Percentiles rank a stretch among this genome's conserved stretches.
phyloP scores from a whole-genome alignment of 2,329 filamentous ascomycete genomes.

The Botrytis porri region DNA sequence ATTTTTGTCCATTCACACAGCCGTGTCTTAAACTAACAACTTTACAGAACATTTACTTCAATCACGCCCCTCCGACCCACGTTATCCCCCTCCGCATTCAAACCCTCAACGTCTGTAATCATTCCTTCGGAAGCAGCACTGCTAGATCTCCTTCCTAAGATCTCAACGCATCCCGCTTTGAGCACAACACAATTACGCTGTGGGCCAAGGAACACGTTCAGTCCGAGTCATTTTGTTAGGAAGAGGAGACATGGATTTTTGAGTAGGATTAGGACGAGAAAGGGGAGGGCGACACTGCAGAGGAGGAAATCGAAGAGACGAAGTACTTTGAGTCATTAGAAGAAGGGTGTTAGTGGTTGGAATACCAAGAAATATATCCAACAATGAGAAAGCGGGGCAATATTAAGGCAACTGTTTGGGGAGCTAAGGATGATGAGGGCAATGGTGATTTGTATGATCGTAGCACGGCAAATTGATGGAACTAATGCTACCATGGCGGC shows the following conservation, averaged over 20 bases:
- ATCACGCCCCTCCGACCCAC: conserved; percentile 34
- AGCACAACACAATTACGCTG: conserved; percentile 35
- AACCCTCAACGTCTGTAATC: conserved; percentile 13
- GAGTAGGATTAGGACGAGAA: conserved; percentile 37
- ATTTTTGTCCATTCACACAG: not conserved
- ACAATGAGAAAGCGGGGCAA: not conserved
- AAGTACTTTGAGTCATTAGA: conserved; percentile 38
- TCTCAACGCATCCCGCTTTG: conserved; percentile 36
- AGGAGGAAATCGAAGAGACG: conserved; percentile 37
- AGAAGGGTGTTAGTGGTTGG: not conserved
- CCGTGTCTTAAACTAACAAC: not conserved
- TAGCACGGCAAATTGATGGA: not conserved
- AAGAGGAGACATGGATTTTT: conserved; percentile 41
- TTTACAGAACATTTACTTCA: conserved; percentile 36
- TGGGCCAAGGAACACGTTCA: conserved; percentile 38
- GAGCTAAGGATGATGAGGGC: not conserved
- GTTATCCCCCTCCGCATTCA: conserved; percentile 27
- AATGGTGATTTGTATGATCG: not conserved
- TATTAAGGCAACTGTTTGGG: not conserved
- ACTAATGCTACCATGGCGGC: not conserved
- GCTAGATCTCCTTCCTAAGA: conserved; percentile 36
- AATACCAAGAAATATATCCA: not conserved
- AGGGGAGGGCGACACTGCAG: conserved; percentile 34
- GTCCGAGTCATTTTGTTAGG: conserved; percentile 39
- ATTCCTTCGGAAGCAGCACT: conserved; percentile 9